Conservation (phyloP, 106 monocot species). For the Phalaenopsis equestris region DNA sequence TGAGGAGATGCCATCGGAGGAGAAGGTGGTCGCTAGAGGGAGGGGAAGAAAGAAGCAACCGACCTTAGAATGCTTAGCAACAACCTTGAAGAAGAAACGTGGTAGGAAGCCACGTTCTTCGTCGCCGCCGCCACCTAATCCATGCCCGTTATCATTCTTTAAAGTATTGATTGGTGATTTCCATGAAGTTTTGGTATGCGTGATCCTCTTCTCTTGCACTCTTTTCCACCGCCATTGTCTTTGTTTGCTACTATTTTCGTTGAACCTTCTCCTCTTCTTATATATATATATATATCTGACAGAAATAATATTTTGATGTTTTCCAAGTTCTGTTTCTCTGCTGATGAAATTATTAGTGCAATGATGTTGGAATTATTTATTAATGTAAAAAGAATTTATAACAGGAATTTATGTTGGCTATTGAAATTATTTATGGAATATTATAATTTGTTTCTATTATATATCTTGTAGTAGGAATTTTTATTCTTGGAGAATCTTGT, state of each 20-base stretch:
- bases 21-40: not conserved
- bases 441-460: too few relatives aligned
- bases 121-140: not conserved
- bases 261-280: not conserved
- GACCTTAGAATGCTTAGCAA: not conserved
- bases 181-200: constrained; percentile 19
- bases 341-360: not conserved
- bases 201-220: not conserved
- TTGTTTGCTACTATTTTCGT: not conserved
- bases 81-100: not conserved
- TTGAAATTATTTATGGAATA: too few relatives aligned
- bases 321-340: not conserved
- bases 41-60: not conserved
- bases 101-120: not conserved
- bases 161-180: constrained; percentile 27
- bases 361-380: too few relatives aligned
- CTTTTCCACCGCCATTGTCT: not conserved
- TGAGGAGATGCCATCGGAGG: not conserved
- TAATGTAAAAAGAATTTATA: too few relatives aligned
- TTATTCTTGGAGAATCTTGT: too few relatives aligned
- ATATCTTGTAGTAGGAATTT: too few relatives aligned
- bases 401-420: too few relatives aligned
- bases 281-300: not conserved
- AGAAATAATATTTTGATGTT: not conserved
- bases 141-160: constrained; percentile 13